Evolutionary conservation across 257 asterid genomes (phyloP), one percentile per base, ranked within the genome.

Genomic region (Cordia subcordata): DNA sequence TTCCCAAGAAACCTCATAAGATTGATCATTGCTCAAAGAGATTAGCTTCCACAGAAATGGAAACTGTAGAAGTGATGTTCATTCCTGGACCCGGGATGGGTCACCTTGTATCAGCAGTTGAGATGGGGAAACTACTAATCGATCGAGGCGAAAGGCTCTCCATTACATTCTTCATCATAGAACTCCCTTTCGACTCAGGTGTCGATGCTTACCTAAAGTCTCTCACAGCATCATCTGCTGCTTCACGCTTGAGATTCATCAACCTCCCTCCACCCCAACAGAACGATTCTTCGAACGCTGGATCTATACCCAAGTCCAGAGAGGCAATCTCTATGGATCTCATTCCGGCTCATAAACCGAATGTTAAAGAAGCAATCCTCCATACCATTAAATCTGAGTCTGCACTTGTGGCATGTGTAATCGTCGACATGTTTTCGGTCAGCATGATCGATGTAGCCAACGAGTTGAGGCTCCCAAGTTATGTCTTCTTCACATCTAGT

Each of bases 401-500:
- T 8, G 1, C 61, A 19, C 63, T 13, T 4, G 62, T 74, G 17
- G 71, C 66, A 3, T 88, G 82, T 0, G 10, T 81, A 19, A 4
- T 81, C 1, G 49, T 79, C 18, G 93, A 84, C 60, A 75, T 84
- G 81, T 79, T 84, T 45, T 79, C 75, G 38, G 3, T 18, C 8
- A 32, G 35, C 17, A 63, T 81, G 77, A 67, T 79, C 10, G 86
- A 79, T 5, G 68, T 84, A 16, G 88, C 78, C 8, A 27, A 73
- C 10, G 84, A 79, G 16, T 61, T 84, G 0, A 52, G 38, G 35
- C 72, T 84, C 22, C 93, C 88, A 0, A 16, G 63, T 13, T 84
- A 79, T 35, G 52, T 58, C 0, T 84, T 70, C 70, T 84, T 57
- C 63, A 66, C 88, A 3, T 77, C 81, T 0, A 19, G 81, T 33